Evolutionary conservation across 805 yeast species (phyloP), one percentile per base, ranked within the genome.

Genomic region (Kazachstania taianensis): DNA sequence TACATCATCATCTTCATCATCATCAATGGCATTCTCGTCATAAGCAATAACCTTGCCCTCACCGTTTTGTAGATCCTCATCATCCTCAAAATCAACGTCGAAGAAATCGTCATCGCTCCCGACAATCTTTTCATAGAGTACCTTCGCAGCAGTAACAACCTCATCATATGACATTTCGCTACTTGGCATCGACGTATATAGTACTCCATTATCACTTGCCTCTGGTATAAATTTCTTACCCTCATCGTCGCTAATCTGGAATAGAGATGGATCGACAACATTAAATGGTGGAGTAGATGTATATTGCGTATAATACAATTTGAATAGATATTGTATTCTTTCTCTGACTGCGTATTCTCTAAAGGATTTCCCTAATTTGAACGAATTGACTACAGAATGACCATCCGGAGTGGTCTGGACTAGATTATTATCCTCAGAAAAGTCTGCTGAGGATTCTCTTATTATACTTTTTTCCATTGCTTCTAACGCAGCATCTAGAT

Each of bases 91-190:
- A 59, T 89, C 97, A 28, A 89, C 83, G 57, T 85, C 95, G 54
- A 89, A 89, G 63, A 92, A 92, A 60, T 89, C 97, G 49, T 89
- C 96, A 54, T 82, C 92, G 2, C 94, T 73, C 7, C 97, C 97
- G 8, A 92, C 94, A 42, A 89, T 78, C 38, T 70, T 67, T 41
- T 74, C 77, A 56, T 84, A 89, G 28, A 89, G 55, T 15, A 73
- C 63, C 53, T 76, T 81, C 5, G 87, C 85, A 41, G 85, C 92
- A 2, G 87, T 76, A 14, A 89, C 73, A 4, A 83, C 73, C 20
- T 96, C 97, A 55, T 89, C 96, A 57, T 86, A 89, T 26, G 94
- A 80, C 20, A 92, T 70, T 52, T 89, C 97, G 6, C 81, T 67
- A 1, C 87, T 77, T 17, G 94, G 94, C 75, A 81, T 73, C 32